These are phyloP conservation scores for Fragaria iinumae DNA, from an alignment of 306 rosid species.

Conservation along the genomic window DNA sequence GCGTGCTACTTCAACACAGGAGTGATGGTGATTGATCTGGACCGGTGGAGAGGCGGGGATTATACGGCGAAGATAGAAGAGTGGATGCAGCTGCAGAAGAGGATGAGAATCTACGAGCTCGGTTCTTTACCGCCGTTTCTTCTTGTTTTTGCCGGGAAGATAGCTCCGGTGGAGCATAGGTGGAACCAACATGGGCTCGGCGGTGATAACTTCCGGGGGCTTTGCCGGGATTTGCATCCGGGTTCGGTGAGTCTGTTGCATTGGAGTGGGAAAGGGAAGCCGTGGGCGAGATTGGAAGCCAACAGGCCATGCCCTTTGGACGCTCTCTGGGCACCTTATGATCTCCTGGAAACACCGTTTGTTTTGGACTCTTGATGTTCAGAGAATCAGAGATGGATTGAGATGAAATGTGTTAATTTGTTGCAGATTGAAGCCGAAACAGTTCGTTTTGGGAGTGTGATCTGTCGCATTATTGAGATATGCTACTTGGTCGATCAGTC, in stretches of 20 bases:
- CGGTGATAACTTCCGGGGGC: conserved; percentile 73
- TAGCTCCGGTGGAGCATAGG: conserved; percentile 68
- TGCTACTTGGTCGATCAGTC: neutral
- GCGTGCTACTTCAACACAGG: conserved; percentile 91
- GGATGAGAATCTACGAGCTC: conserved; percentile 68
- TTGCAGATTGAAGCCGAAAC: neutral
- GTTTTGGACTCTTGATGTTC: conserved; percentile 54
- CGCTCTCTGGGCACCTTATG: conserved; percentile 94
- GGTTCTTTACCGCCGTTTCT: conserved; percentile 84
- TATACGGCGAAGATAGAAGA: conserved; percentile 66
- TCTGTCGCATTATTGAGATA: neutral
- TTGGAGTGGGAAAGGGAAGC: conserved; percentile 98
- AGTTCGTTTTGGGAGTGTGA: neutral
- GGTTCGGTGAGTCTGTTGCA: conserved; percentile 88
- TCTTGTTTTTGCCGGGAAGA: conserved; percentile 71
- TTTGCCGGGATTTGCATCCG: conserved; percentile 77
- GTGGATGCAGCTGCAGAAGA: conserved; percentile 91
- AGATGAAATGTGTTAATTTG: neutral
- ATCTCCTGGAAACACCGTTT: conserved; percentile 69
- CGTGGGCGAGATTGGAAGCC: conserved; percentile 87
- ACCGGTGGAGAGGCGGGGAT: conserved; percentile 64
- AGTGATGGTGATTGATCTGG: conserved; percentile 85
- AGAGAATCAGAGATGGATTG: neutral
- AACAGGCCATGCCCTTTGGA: conserved; percentile 84
- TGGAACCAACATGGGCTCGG: conserved; percentile 97